Evolutionary conservation across 177 flowering plant genomes (phyloP).

Genomic region (Vitis hybrid): DNA sequence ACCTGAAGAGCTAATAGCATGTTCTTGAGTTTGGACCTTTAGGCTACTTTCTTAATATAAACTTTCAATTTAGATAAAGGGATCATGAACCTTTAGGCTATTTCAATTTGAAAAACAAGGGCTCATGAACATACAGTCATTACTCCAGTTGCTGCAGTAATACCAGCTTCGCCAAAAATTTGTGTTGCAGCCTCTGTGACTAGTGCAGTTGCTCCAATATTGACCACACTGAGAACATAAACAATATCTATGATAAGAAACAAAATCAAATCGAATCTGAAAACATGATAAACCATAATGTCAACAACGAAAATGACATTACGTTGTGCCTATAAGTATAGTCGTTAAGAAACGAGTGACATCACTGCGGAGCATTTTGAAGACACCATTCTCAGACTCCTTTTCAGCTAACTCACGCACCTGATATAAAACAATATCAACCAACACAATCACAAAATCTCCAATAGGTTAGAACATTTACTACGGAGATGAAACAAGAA

Average conservation of each 20-base stretch:
- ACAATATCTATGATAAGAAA: slow-evolving; percentile 25
- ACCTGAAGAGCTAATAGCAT: background rate
- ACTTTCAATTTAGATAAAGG: background rate
- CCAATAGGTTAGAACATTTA: background rate
- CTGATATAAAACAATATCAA: slow-evolving; percentile 36
- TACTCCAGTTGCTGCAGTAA: slow-evolving; percentile 95
- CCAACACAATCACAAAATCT: background rate
- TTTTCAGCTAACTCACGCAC: slow-evolving; percentile 96
- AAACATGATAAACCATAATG: background rate
- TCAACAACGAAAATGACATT: slow-evolving; percentile 22
- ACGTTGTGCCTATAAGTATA: slow-evolving; percentile 99
- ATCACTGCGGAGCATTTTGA: slow-evolving; percentile 89
- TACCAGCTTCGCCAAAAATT: slow-evolving; percentile 97
- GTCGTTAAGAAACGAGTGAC: slow-evolving; percentile 97
- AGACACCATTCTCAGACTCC: slow-evolving; percentile 91
- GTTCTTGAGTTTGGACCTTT: background rate
- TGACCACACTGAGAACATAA: slow-evolving; percentile 74
- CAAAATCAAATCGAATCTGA: slow-evolving; percentile 11
- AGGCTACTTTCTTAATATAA: background rate
- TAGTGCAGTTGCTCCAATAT: slow-evolving; percentile 97
- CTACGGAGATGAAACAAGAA: background rate
- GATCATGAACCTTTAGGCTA: too few species aligned
- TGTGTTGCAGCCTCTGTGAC: slow-evolving; percentile 98
- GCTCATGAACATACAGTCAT: slow-evolving; percentile 73
- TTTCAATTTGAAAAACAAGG: background rate